Base-by-base conservation (phyloP, 2,329 filamentous ascomycete genomes). In the Penicillium sp. region DNA sequence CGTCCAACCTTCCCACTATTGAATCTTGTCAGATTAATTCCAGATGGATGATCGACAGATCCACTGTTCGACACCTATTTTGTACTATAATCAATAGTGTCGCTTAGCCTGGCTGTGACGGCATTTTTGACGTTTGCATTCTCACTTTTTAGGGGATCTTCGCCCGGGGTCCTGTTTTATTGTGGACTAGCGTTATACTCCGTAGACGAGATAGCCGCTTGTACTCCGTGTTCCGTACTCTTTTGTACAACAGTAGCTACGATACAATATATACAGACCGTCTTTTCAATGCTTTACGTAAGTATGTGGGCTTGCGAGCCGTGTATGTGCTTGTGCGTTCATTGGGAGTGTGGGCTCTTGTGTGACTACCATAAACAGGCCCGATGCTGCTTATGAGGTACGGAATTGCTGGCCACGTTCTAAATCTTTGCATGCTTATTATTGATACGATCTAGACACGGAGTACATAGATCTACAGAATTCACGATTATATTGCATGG, bases 51-150 rank as follows among this genome's bases (percentile, higher is more conserved):
- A 65, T 65, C 61, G 56, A 45, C 61, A 41, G 50, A 53, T 60
- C 63, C 62, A 61, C 62, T 44, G 54, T 45, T 55, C 56, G 40
- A 60, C 19, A 41, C 51, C 36, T 29, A 21, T 33, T 34, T 9
- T 33, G 27, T 55, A 57, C 49, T 29, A 31, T 50, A 56, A 50
- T 63, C 63, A 65, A 65, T 64, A 64, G 63, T 44, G 47, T 29
- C 54, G 44, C 36, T 46, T 60, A 55, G 50, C n/a, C 44, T 55
- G 33, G 21, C 43, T 49, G 56, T 33, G 45, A 46, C 55, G 19
- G 31, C 21, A 47, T 51, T 11, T 47, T 44, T 53, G 50, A 53
- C 16, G 54, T 19, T 36, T 53, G 41, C 25, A 11, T 36, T 38
- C 47, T 46, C 19, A 10, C 31, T 56, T 33, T 29, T 60, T 57